A percentile compares a stretch with the other conserved stretches of the same genome.
These are phyloP conservation scores for Tylopilus felleus DNA, from an alignment of 768 basidiomycete genomes.

Conservation along the genomic window DNA sequence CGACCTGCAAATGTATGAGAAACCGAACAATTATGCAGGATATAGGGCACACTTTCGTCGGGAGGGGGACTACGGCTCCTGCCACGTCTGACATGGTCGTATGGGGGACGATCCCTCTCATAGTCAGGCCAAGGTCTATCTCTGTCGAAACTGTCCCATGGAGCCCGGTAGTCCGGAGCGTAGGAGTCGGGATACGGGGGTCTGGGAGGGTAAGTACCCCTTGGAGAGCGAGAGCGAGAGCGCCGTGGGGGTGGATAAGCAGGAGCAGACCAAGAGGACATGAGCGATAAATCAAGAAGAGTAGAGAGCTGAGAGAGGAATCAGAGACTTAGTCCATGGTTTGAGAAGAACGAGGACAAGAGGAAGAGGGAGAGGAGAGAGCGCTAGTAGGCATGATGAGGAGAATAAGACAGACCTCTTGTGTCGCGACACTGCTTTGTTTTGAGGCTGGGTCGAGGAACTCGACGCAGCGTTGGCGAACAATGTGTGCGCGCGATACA, in stretches of 20 bases:
- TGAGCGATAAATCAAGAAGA: conserved; percentile 43
- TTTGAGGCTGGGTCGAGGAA: conserved; percentile 32
- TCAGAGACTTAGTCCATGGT: conserved; percentile 44
- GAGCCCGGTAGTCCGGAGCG: conserved; percentile 55
- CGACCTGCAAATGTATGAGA: conserved; percentile 41
- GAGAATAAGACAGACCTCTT: conserved; percentile 85
- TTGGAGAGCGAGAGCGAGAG: conserved; percentile 79
- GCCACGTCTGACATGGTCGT: conserved; percentile 67
- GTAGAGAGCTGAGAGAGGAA: conserved; percentile 44
- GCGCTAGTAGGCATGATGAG: conserved; percentile 73
- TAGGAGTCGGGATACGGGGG: conserved; percentile 57
- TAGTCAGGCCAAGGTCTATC: conserved; percentile 63
- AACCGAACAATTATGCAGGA: not conserved
- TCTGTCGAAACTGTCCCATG: conserved; percentile 71
- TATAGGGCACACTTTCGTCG: conserved; percentile 55
- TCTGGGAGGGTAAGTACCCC: conserved; percentile 51
- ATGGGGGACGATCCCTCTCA: conserved; percentile 65
- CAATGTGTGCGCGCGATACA: conserved; percentile 68
- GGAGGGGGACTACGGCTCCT: conserved; percentile 73
- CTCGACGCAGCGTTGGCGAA: conserved; percentile 38
- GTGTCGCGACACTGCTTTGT: conserved; percentile 45
- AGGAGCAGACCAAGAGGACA: conserved; percentile 72
- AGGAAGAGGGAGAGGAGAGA: conserved; percentile 59
- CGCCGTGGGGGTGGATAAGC: conserved; percentile 73
- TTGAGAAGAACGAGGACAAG: conserved; percentile 49